A percentile compares a stretch with the other conserved stretches of the same genome.
phyloP scores from a whole-genome alignment of 2,329 filamentous ascomycete species.

The Gaeumannomyces sp. region DNA sequence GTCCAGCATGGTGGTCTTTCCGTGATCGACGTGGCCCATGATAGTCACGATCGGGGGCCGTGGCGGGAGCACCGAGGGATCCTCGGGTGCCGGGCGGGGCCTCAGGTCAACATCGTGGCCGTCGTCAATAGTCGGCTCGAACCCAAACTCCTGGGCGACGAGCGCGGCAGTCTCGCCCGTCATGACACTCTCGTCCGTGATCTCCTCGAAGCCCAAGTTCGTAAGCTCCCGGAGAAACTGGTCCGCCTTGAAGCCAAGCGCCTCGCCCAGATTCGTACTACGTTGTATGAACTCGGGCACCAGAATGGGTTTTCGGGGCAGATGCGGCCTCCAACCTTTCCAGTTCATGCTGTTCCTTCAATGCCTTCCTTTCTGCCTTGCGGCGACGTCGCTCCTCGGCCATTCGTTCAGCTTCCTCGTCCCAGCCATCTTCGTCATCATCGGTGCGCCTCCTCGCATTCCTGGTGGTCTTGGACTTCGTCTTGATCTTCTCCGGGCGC shows the following conservation, averaged over 20 bases:
- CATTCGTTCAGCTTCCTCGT: slow-evolving; percentile 30
- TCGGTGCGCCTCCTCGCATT: slow-evolving; percentile 13
- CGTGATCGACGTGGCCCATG: slow-evolving; percentile 98
- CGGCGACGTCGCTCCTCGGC: slow-evolving; percentile 33
- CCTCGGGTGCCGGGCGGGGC: slow-evolving; percentile 61
- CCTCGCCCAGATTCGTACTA: slow-evolving; percentile 73
- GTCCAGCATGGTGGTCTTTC: slow-evolving; percentile 94
- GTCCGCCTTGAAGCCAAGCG: slow-evolving; percentile 64
- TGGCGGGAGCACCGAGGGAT: slow-evolving; percentile 59
- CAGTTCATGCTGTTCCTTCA: slow-evolving; percentile 27
- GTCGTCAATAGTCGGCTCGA: slow-evolving; percentile 70
- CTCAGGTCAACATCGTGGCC: slow-evolving; percentile 64
- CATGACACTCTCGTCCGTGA: slow-evolving; percentile 76
- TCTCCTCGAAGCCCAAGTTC: slow-evolving; percentile 84
- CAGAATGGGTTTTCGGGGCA: slow-evolving; percentile 54
- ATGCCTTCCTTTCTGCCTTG: slow-evolving; percentile 36
- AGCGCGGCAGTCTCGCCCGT: slow-evolving; percentile 86
- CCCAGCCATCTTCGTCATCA: slow-evolving; percentile 33
- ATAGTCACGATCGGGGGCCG: slow-evolving; percentile 95
- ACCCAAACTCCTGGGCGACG: slow-evolving; percentile 88
- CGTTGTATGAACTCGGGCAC: slow-evolving; percentile 90
- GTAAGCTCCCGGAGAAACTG: slow-evolving; percentile 70
- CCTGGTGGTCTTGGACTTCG: slow-evolving; percentile 8
- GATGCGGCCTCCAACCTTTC: slow-evolving; percentile 32
- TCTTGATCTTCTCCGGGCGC: slow-evolving; percentile 6